Evolutionary conservation across 73 alveolate genomes (phyloP), one percentile per base, ranked within the genome.

Genomic region (Paramecium sonneborni): DNA sequence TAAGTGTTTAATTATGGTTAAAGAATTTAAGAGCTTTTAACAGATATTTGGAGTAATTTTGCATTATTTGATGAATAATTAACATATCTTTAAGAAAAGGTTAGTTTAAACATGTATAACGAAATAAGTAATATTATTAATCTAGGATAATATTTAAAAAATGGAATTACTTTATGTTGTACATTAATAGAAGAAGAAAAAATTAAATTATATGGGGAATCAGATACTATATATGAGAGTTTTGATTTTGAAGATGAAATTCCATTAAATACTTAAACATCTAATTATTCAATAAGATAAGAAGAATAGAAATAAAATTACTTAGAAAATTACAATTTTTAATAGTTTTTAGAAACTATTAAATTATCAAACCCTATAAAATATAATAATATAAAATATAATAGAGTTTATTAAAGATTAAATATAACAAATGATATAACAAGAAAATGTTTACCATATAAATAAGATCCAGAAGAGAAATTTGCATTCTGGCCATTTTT

Each of bases 51-150:
- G 90, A 79, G 20, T 23, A 79, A 32, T 6, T 79, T 41, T 79
- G 90, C 90, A 7, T 26, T 11, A 7, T 79, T 88, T 88, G 94
- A 88, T 88, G 89, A 88, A 70, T 23, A 48, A 26, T 62, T 88
- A 3, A 69, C 82, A 6, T 28, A 39, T 14, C 87, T 88, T 30
- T 26, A 37, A 69, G 85, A 56, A 7, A 88, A 88, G 23, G 84
- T 39, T 14, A 5, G 56, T 52, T 57, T 23, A 69, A 46, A 3
- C 14, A 14, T 58, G 67, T 41, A 68, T 10, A 23, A 38, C 8
- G 52, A 24, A 34, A 23, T 57, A 26, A 18, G 72, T 20, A 15
- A 44, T 6, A 28, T 82, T 72, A 57, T 32, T 39, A 70, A 38
- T 35, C 30, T 44, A 1, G 41, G 72, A 12, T n/a, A 79, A 79